Evolutionary conservation across 129 eudicot species (phyloP).

Genomic region (Deinandra increscens): DNA sequence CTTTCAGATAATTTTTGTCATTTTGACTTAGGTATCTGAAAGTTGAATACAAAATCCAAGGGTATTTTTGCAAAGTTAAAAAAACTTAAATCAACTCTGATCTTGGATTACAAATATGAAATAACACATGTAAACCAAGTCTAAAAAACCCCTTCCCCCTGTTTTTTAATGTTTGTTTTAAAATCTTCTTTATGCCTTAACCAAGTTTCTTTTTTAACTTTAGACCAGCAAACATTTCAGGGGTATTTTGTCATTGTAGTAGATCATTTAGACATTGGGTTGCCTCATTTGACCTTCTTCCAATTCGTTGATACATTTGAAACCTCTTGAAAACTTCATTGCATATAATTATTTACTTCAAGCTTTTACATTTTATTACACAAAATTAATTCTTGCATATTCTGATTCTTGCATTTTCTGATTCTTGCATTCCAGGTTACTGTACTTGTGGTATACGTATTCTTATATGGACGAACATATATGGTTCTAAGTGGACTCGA

Average conservation of each 20-base stretch:
- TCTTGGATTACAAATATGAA: not conserved
- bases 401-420: conserved; percentile 21
- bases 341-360: conserved; percentile 7
- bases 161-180: not conserved
- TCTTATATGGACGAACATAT: conserved; percentile 77
- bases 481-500: conserved; percentile 90
- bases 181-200: not conserved
- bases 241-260: conserved; percentile 3
- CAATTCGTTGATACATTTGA: not conserved
- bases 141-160: not conserved
- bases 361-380: conserved; percentile 9
- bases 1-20: not conserved
- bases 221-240: conserved; percentile 1
- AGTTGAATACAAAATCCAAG: not conserved
- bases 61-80: not conserved
- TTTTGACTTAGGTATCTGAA: not conserved
- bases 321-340: conserved; percentile 8
- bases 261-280: not conserved
- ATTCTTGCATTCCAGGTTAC: conserved; percentile 55
- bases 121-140: not conserved
- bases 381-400: conserved; percentile 6
- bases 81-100: not conserved
- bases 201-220: not conserved
- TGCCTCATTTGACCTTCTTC: not conserved
- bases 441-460: conserved; percentile 70